These are phyloP conservation scores for Hericium rajendrae DNA, from an alignment of 768 basidiomycete species.

Conservation along the genomic window DNA sequence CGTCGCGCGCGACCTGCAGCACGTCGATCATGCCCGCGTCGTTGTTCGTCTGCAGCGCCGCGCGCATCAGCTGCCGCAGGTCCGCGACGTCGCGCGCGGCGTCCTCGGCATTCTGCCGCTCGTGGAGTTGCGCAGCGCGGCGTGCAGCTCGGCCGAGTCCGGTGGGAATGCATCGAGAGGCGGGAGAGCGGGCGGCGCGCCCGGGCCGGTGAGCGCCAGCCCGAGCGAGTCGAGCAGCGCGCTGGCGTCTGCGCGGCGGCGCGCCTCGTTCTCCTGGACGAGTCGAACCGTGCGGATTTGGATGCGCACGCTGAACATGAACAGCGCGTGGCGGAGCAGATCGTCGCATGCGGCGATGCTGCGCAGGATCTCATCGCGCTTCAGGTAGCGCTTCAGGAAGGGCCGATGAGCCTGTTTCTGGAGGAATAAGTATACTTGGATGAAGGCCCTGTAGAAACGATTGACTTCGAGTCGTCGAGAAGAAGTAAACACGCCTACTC, in stretches of 20 bases:
- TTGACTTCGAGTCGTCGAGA: not conserved
- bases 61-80: constrained; percentile 48
- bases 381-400: constrained; percentile 71
- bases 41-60: constrained; percentile 44
- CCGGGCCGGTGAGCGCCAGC: constrained; percentile 6
- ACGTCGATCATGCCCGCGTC: constrained; percentile 58
- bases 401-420: constrained; percentile 52
- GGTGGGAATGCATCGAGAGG: constrained; percentile 5
- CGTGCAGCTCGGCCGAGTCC: constrained; percentile 3
- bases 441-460: constrained; percentile 28
- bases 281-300: constrained; percentile 47
- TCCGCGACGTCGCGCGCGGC: constrained; percentile 42
- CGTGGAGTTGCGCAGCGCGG: constrained; percentile 17
- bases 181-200: not conserved
- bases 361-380: constrained; percentile 55
- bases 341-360: constrained; percentile 45
- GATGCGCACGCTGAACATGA: constrained; percentile 45
- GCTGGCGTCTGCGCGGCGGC: constrained; percentile 26
- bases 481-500: constrained; percentile 29
- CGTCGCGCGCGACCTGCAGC: constrained; percentile 51
- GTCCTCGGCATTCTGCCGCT: constrained; percentile 38
- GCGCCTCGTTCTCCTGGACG: constrained; percentile 32
- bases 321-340: constrained; percentile 42
- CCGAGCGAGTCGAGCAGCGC: constrained; percentile 26
- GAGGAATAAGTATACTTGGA: constrained; percentile 39